Conservation (phyloP, 352 stramenopile species). For the Phytophthora sp. region DNA sequence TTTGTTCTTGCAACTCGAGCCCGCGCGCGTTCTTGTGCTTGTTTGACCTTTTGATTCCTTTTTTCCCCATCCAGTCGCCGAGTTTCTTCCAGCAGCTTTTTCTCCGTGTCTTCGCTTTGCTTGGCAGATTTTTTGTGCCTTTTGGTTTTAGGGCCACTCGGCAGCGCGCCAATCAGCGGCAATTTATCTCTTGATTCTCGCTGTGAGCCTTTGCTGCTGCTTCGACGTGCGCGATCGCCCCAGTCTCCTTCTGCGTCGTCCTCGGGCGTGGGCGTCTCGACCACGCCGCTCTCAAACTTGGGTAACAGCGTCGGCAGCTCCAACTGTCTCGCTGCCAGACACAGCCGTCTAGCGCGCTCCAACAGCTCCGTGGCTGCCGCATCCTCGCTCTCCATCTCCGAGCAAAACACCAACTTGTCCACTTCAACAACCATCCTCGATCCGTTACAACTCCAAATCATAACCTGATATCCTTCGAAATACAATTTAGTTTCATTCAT, state of each 20-base stretch:
- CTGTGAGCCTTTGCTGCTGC: slow-evolving; percentile 2
- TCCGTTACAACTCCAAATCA: too few relatives aligned
- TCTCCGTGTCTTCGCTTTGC: slow-evolving; percentile 12
- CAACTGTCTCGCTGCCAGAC: slow-evolving; percentile 35
- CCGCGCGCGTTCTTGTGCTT: slow-evolving; percentile 64
- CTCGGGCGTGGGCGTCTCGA: too few relatives aligned
- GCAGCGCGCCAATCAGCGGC: not conserved
- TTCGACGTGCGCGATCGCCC: not conserved
- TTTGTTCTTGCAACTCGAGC: slow-evolving; percentile 53
- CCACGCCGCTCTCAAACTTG: not conserved
- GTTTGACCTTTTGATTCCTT: slow-evolving; percentile 44
- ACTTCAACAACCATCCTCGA: slow-evolving; percentile 20
- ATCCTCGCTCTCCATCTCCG: not conserved
- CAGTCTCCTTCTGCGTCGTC: not conserved
- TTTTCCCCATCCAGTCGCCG: slow-evolving; percentile 36
- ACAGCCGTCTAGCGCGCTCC: slow-evolving; percentile 50
- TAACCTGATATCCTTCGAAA: not conserved
- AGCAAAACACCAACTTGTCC: slow-evolving; percentile 5
- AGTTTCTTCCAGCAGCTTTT: not conserved
- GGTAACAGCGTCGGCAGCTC: slow-evolving; percentile 7
- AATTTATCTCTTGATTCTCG: not conserved
- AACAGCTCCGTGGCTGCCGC: slow-evolving; percentile 42
- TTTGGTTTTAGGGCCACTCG: not conserved
- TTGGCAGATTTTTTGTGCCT: slow-evolving; percentile 5
- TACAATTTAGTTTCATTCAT: too few relatives aligned